These are phyloP conservation scores for Porodaedalea pini DNA, from an alignment of 1,284 basidiomycete genomes.

Conservation along the genomic window DNA sequence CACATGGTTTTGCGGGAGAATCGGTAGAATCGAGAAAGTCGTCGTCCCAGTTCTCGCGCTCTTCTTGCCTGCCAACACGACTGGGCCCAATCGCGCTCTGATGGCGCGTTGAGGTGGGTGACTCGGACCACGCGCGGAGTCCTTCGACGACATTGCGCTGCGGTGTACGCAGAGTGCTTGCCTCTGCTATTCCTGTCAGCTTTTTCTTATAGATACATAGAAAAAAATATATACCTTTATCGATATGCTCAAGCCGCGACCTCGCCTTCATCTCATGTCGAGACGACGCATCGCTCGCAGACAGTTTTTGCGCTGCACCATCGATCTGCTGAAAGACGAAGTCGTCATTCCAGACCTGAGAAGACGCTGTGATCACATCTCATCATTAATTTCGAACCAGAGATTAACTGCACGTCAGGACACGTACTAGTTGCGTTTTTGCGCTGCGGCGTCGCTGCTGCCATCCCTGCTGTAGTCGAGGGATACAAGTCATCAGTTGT, in stretches of 20 bases:
- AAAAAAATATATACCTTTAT: no score
- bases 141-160: background rate
- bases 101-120: conserved; percentile 13
- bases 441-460: no score
- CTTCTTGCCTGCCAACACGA: conserved; percentile 27
- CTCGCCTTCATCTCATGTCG: no score
- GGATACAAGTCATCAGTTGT: no score
- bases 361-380: no score
- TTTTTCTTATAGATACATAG: background rate
- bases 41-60: conserved; percentile 61
- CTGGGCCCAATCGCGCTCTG: conserved; percentile 12
- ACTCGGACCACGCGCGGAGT: conserved; percentile 19
- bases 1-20: conserved; percentile 21
- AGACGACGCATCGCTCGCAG: no score
- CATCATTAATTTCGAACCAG: no score
- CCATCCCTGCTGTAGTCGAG: no score
- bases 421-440: no score
- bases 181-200: background rate
- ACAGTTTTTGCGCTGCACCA: background rate
- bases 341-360: no score
- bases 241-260: no score
- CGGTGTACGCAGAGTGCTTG: background rate
- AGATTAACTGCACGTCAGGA: no score
- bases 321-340: conserved; percentile 3
- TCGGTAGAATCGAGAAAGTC: conserved; percentile 49